Percentiles rank a stretch among this genome's conserved stretches.
Conservation (phyloP, 495 filamentous ascomycete genomes). For the Cryomyces minteri region DNA sequence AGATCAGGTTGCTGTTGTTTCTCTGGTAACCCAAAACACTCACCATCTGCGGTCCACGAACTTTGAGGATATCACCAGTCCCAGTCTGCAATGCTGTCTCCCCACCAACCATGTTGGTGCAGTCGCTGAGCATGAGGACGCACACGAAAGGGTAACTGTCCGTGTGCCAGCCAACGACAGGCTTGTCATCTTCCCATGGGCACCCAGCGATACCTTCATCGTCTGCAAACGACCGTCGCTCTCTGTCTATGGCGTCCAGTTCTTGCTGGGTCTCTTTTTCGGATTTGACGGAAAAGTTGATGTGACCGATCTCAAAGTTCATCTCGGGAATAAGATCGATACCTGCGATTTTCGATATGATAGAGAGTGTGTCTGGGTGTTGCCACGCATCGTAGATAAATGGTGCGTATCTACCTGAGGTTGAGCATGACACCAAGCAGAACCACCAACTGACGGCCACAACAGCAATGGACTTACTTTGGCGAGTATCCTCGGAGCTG, state of each 20-base stretch:
- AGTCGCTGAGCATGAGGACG: constrained; percentile 59
- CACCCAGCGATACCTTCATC: constrained; percentile 32
- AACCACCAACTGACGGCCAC: background rate
- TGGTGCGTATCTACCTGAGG: constrained; percentile 29
- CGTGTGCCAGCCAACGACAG: constrained; percentile 54
- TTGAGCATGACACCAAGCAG: background rate
- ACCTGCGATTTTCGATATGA: constrained; percentile 56
- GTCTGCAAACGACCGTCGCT: constrained; percentile 21
- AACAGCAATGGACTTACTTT: constrained; percentile 29
- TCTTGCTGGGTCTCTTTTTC: constrained; percentile 33
- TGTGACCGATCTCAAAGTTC: constrained; percentile 57
- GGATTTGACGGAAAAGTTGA: constrained; percentile 47
- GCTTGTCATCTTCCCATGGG: constrained; percentile 40
- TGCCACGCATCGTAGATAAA: constrained; percentile 60
- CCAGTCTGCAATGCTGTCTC: constrained; percentile 49
- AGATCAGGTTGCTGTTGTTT: background rate
- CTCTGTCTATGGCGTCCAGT: constrained; percentile 17
- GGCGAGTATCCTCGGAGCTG: constrained; percentile 50
- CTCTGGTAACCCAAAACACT: background rate
- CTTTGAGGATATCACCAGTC: constrained; percentile 43
- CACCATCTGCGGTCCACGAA: constrained; percentile 49
- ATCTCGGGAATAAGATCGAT: constrained; percentile 51
- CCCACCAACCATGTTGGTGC: constrained; percentile 49
- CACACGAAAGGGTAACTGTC: constrained; percentile 67
- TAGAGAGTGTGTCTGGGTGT: constrained; percentile 39